Percentiles rank a stretch among this genome's conserved stretches.
phyloP scores from a whole-genome alignment of 352 stramenopile species.

The Phytophthora sojae region DNA sequence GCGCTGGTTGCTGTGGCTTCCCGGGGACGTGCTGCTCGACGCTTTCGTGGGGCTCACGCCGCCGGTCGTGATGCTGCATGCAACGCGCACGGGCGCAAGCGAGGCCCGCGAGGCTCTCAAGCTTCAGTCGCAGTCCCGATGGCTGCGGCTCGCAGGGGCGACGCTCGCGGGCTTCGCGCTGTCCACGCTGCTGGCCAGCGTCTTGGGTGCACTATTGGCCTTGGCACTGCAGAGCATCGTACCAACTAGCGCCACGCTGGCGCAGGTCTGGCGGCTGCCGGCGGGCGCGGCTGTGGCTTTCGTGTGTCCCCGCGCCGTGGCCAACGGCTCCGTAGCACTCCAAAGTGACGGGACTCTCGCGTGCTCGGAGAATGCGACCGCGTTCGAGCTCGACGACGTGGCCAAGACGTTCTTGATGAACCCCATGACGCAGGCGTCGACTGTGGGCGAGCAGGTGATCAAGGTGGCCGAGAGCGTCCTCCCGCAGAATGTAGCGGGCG shows the following conservation, averaged over 20 bases:
- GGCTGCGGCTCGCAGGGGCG: slow-evolving; percentile 18
- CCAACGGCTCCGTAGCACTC: slow-evolving; percentile 42
- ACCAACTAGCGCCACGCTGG: slow-evolving; percentile 29
- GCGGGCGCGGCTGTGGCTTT: slow-evolving; percentile 30
- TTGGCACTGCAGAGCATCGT: slow-evolving; percentile 50
- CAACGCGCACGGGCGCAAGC: slow-evolving; percentile 12
- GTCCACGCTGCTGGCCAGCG: slow-evolving; percentile 53
- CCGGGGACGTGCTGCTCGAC: slow-evolving; percentile 24
- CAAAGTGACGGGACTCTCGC: slow-evolving; percentile 44
- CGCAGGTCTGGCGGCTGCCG: slow-evolving; percentile 21
- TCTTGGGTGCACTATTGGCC: slow-evolving; percentile 55
- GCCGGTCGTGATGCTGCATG: slow-evolving; percentile 23
- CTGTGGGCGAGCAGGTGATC: slow-evolving; percentile 40
- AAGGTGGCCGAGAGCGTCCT: slow-evolving; percentile 42
- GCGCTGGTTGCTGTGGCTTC: slow-evolving; percentile 47
- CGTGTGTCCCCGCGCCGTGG: slow-evolving; percentile 26
- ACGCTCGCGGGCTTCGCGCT: slow-evolving; percentile 43
- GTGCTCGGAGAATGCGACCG: slow-evolving; percentile 50
- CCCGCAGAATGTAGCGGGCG: slow-evolving; percentile 35
- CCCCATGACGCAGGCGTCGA: slow-evolving; percentile 19
- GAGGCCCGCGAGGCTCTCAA: slow-evolving; percentile 6
- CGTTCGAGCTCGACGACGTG: slow-evolving; percentile 62
- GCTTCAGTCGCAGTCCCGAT: slow-evolving; percentile 16
- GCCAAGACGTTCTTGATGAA: slow-evolving; percentile 35
- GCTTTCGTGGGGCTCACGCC: slow-evolving; percentile 26